phyloP scores from a whole-genome alignment of 768 basidiomycete genomes.

The Leccinum aurantiacum region DNA sequence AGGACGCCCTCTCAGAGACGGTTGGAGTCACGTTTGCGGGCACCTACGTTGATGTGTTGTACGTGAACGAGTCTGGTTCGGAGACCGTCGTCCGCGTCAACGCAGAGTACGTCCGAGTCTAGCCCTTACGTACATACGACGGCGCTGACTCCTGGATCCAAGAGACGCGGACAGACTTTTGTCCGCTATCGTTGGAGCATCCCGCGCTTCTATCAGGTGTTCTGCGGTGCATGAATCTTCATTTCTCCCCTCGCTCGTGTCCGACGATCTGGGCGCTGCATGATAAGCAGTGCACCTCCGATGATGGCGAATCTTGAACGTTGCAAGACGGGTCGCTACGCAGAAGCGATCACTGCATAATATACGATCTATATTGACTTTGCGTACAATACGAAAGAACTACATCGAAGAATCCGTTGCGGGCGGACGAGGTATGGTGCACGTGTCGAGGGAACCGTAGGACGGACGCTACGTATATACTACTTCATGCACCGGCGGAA shows the following conservation, averaged over 20 bases:
- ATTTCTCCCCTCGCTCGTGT: conserved; percentile 34
- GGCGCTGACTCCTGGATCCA: neutral
- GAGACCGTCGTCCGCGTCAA: conserved; percentile 26
- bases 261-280: conserved; percentile 7
- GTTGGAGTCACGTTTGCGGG: conserved; percentile 55
- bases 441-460: neutral
- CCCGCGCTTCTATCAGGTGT: conserved; percentile 27
- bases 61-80: conserved; percentile 36
- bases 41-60: conserved; percentile 59
- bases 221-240: conserved; percentile 27
- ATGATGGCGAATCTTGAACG: conserved; percentile 11
- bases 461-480: neutral
- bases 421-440: conserved; percentile 10
- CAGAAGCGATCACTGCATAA: neutral
- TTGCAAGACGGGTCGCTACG: neutral
- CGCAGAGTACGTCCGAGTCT: conserved; percentile 16
- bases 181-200: conserved; percentile 26
- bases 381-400: conserved; percentile 2
- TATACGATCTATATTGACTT: conserved; percentile 4
- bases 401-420: neutral
- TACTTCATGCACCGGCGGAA: conserved; percentile 2
- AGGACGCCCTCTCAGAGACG: conserved; percentile 51
- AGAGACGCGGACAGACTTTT: conserved; percentile 27
- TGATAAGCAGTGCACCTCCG: conserved; percentile 7
- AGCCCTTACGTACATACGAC: neutral